Evolutionary conservation across 768 basidiomycete species (phyloP).

Genomic region (Cyclocybe aegerita): DNA sequence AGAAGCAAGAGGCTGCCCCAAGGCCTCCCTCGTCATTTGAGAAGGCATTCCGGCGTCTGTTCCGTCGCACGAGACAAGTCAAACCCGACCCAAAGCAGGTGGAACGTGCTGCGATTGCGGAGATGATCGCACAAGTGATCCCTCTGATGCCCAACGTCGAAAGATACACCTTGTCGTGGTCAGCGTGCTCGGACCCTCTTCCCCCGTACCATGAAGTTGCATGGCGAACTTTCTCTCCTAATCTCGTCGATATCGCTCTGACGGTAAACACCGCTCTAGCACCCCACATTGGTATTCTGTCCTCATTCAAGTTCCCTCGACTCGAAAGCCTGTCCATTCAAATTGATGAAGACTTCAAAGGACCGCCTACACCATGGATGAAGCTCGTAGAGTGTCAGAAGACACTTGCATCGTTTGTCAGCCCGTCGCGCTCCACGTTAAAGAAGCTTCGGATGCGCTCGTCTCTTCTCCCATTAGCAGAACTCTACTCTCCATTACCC

Average conservation of each 20-base stretch:
- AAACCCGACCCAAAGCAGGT: no score
- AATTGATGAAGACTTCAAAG: neutral
- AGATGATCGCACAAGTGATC: constrained; percentile 1
- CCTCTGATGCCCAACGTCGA: constrained; percentile 8
- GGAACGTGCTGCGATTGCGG: no score
- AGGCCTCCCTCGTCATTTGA: no score
- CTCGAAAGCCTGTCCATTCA: neutral
- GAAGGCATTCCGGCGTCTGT: no score
- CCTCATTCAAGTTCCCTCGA: neutral
- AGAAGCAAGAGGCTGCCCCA: neutral
- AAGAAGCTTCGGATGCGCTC: neutral
- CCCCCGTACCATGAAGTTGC: constrained; percentile 6
- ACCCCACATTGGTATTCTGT: neutral
- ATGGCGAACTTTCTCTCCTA: constrained; percentile 2
- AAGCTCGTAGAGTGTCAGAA: neutral
- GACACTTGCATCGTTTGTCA: neutral
- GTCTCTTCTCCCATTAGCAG: neutral
- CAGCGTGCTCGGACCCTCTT: neutral
- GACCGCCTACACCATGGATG: neutral
- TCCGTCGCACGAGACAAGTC: no score
- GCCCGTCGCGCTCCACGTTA: neutral
- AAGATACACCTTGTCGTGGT: constrained; percentile 3
- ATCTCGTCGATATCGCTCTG: constrained; percentile 8
- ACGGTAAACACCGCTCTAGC: neutral
- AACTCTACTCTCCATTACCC: neutral